A percentile compares a stretch with the other conserved stretches of the same genome.
These are phyloP conservation scores for Tothia fuscella DNA, from an alignment of 2,329 filamentous ascomycete species.

Conservation along the genomic window DNA sequence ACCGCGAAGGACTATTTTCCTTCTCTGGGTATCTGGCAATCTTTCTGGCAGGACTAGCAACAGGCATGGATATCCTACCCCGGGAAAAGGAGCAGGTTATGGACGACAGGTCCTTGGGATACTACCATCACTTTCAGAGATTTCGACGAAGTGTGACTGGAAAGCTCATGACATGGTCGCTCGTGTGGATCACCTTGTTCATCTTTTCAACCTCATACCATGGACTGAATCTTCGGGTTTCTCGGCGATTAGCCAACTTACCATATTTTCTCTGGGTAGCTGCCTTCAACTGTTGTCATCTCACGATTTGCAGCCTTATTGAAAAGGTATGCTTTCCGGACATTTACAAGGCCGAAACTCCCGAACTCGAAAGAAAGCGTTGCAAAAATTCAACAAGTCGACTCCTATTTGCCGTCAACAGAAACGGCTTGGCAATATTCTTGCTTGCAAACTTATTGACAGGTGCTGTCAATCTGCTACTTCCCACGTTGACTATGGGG, in stretches of 20 bases:
- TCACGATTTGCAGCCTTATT: slow-evolving; percentile 64
- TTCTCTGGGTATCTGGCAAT: slow-evolving; percentile 91
- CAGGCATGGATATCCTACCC: slow-evolving; percentile 69
- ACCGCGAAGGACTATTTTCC: slow-evolving; percentile 90
- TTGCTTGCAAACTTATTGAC: slow-evolving; percentile 81
- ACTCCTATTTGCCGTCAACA: slow-evolving; percentile 74
- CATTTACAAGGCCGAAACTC: slow-evolving; percentile 44
- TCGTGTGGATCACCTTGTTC: slow-evolving; percentile 60
- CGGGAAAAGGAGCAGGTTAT: slow-evolving; percentile 20
- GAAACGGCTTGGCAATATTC: slow-evolving; percentile 78
- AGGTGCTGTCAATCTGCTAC: slow-evolving; percentile 74
- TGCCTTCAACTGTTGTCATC: slow-evolving; percentile 80
- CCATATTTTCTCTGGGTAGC: slow-evolving; percentile 88
- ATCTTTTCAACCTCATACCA: slow-evolving; percentile 56
- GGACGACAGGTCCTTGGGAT: not conserved
- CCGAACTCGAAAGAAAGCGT: slow-evolving; percentile 44
- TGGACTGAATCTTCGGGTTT: slow-evolving; percentile 65
- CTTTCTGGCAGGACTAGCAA: slow-evolving; percentile 78
- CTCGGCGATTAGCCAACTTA: slow-evolving; percentile 80
- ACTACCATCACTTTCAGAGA: not conserved
- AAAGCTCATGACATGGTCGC: slow-evolving; percentile 52
- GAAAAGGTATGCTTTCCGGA: slow-evolving; percentile 70
- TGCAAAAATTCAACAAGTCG: slow-evolving; percentile 62
- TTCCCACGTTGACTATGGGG: slow-evolving; percentile 66
- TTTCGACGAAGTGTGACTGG: slow-evolving; percentile 44